Evolutionary conservation across 73 alveolate species (phyloP).

Genomic region (Uronychia binucleata): DNA sequence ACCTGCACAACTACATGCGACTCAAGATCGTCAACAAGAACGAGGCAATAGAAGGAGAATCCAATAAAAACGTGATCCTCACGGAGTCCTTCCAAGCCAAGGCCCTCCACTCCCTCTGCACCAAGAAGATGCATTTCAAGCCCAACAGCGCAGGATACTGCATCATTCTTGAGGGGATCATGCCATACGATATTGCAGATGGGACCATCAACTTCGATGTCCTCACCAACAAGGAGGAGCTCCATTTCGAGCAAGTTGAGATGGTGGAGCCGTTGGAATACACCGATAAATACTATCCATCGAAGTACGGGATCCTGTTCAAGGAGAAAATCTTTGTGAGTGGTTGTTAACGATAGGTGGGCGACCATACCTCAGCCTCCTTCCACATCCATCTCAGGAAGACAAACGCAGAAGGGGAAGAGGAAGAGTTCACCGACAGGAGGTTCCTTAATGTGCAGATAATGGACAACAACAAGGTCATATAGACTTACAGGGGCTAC

Average conservation of each 20-base stretch:
- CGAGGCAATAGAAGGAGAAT: background rate
- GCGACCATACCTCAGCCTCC: slow-evolving; percentile 71
- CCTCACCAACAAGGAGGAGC: slow-evolving; percentile 55
- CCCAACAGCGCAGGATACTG: slow-evolving; percentile 70
- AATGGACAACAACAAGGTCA: slow-evolving; percentile 67
- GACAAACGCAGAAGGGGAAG: slow-evolving; percentile 21
- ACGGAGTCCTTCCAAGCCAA: slow-evolving; percentile 3
- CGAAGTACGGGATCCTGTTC: slow-evolving; percentile 89
- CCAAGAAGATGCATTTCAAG: slow-evolving; percentile 28
- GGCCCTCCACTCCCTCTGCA: slow-evolving; percentile 16
- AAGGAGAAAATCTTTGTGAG: slow-evolving; percentile 85
- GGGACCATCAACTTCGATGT: slow-evolving; percentile 71
- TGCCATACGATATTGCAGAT: slow-evolving; percentile 66
- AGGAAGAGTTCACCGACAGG: slow-evolving; percentile 40
- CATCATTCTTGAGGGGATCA: slow-evolving; percentile 66
- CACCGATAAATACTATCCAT: slow-evolving; percentile 75
- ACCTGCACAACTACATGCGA: slow-evolving; percentile 39
- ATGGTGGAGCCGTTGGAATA: slow-evolving; percentile 81
- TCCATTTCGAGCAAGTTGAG: slow-evolving; percentile 60
- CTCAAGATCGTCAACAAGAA: slow-evolving; percentile 31
- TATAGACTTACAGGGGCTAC: slow-evolving; percentile 64
- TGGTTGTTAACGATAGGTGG: too few species aligned
- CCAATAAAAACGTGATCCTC: background rate
- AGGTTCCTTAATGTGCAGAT: slow-evolving; percentile 66
- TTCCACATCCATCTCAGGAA: slow-evolving; percentile 59